Percentiles rank a stretch among this genome's conserved stretches.
Evolutionary conservation across 2,329 filamentous ascomycete species (phyloP).

Genomic region (Nakataea oryzae): DNA sequence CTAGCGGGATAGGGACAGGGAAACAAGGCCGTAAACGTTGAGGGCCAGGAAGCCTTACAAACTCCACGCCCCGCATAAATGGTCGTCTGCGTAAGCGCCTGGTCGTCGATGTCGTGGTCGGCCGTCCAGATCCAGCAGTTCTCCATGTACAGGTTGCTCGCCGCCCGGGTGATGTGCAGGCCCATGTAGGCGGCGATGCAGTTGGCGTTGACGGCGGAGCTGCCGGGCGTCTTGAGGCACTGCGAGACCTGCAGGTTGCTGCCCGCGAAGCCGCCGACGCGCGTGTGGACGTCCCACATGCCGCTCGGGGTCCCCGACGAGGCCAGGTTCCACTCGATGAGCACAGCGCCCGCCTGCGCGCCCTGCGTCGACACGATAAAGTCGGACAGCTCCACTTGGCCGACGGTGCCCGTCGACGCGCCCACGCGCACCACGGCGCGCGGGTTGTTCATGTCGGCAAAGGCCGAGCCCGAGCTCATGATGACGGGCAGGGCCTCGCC

Average conservation of each 20-base stretch:
- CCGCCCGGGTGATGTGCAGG: slow-evolving; percentile 26
- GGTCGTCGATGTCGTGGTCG: slow-evolving; percentile 24
- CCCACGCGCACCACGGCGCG: slow-evolving; percentile 53
- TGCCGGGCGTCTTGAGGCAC: slow-evolving; percentile 45
- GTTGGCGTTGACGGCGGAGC: slow-evolving; percentile 13
- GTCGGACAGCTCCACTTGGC: slow-evolving; percentile 59
- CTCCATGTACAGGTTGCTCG: slow-evolving; percentile 29
- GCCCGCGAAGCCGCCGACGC: slow-evolving; percentile 60
- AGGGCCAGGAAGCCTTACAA: neutral
- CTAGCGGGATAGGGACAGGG: too few relatives aligned
- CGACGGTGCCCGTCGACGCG: slow-evolving; percentile 43
- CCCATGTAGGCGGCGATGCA: slow-evolving; percentile 27
- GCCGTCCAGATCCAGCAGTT: slow-evolving; percentile 35
- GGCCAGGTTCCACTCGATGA: slow-evolving; percentile 63
- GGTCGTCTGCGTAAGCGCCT: slow-evolving; percentile 32
- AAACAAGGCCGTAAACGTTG: too few relatives aligned
- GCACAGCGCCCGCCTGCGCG: slow-evolving; percentile 52
- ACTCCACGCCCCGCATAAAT: slow-evolving; percentile 39
- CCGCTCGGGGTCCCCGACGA: slow-evolving; percentile 31
- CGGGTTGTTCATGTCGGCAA: slow-evolving; percentile 48
- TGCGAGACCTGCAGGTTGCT: slow-evolving; percentile 55
- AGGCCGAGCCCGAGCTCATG: slow-evolving; percentile 44
- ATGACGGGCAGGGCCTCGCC: slow-evolving; percentile 45
- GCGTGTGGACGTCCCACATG: slow-evolving; percentile 67
- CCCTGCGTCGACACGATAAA: slow-evolving; percentile 62